phyloP scores from a whole-genome alignment of 768 basidiomycete species.

The Termitomyces sp. region DNA sequence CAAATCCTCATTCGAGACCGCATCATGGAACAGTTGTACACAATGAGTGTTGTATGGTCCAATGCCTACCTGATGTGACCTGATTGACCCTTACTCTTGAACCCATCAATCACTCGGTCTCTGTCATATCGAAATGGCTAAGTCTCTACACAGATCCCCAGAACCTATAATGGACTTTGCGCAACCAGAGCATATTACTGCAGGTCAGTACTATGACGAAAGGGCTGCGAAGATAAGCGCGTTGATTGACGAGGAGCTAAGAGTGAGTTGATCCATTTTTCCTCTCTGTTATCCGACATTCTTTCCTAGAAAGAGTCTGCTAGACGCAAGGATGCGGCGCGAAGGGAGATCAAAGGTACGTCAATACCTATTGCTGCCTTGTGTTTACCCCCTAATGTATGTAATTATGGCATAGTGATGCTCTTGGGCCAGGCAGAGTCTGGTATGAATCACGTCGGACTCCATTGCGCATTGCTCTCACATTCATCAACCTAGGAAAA shows the following conservation, averaged over 20 bases:
- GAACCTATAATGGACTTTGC: slow-evolving; percentile 10
- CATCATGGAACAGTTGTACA: slow-evolving; percentile 8
- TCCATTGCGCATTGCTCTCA: neutral
- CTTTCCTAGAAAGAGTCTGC: slow-evolving; percentile 42
- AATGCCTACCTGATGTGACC: slow-evolving; percentile 4
- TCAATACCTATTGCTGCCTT: neutral
- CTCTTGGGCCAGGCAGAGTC: slow-evolving; percentile 77
- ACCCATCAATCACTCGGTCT: slow-evolving; percentile 5
- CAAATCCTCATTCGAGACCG: slow-evolving; percentile 2
- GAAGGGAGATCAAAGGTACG: slow-evolving; percentile 45
- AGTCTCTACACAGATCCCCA: slow-evolving; percentile 4
- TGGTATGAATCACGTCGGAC: slow-evolving; percentile 21
- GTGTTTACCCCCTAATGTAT: neutral
- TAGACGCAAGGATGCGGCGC: slow-evolving; percentile 36
- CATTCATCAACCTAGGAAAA: slow-evolving; percentile 42
- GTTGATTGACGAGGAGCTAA: slow-evolving; percentile 53
- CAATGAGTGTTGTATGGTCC: slow-evolving; percentile 3
- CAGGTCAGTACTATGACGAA: slow-evolving; percentile 26
- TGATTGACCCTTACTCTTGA: slow-evolving; percentile 7
- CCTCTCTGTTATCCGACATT: neutral
- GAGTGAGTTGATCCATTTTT: slow-evolving; percentile 24
- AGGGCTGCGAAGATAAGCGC: slow-evolving; percentile 43
- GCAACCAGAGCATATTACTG: slow-evolving; percentile 7
- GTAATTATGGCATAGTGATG: slow-evolving; percentile 41
- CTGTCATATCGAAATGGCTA: slow-evolving; percentile 6